Evolutionary conservation across 2,329 filamentous ascomycete species (phyloP), one percentile per base, ranked within the genome.

Genomic region (Chaetomium sp.): DNA sequence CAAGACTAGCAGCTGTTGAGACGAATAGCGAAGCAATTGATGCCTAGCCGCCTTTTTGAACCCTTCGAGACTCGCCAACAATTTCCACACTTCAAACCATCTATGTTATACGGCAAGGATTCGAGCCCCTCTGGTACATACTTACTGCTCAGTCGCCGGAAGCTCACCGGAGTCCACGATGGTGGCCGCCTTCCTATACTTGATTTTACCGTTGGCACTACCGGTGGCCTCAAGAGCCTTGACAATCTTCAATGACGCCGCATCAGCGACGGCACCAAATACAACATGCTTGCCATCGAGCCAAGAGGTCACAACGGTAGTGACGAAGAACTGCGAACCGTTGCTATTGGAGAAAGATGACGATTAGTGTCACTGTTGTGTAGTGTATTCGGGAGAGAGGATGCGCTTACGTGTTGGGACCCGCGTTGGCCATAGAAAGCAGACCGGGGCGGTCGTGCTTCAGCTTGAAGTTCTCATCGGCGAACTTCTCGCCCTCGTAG

Each of bases 261-360:
- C 58, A 60, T 79, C 77, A 56, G 76, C 75, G 47, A 91, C 87
- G 76, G 88, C 79, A 70, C 89, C 89, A 75, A 91, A 91, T 70
- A 91, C 88, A 73, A 91, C 87, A 80, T 94, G 89, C 72, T 87
- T 87, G 69, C 82, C 83, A 72, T 94, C 81, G 65, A 94, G 80
- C 80, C 95, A 95, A 54, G 86, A 85, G 59, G 94, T 97, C 58
- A 85, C 81, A 50, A 95, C 90, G 55, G 92, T 97, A 68, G 92
- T 97, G 71, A 97, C 78, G 80, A 97, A 97, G 82, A 97, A 97
- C 75, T 97, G 92, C 51, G 89, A 95, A 68, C 94, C 94, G 77
- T 99, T 99, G 73, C 94, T 96, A 61, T 75, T 76, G 33, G 32
- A 77, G 14, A 75, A 77, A 64, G 83, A 82, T 74, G 49, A 66